A percentile compares a stretch with the other conserved stretches of the same genome.
These are phyloP conservation scores for Asterophora parasitica DNA, from an alignment of 768 basidiomycete genomes.

Conservation along the genomic window DNA sequence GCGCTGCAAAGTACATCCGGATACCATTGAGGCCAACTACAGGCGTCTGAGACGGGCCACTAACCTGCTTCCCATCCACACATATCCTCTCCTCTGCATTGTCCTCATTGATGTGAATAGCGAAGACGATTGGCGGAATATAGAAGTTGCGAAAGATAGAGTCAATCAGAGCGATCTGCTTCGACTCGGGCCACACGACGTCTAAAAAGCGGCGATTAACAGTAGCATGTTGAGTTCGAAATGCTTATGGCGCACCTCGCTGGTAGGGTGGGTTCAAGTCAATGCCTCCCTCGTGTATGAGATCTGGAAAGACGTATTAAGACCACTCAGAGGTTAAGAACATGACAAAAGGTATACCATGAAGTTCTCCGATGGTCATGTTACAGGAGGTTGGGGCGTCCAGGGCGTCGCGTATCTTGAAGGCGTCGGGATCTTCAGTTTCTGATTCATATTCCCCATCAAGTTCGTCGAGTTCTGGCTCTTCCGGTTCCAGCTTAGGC, in stretches of 20 bases:
- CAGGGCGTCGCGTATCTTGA: constrained; percentile 39
- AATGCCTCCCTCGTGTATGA: constrained; percentile 66
- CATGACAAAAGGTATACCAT: constrained; percentile 33
- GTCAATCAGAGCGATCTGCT: constrained; percentile 70
- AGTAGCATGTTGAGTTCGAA: not conserved
- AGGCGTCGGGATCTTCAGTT: constrained; percentile 34
- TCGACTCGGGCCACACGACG: constrained; percentile 69
- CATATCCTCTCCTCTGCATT: constrained; percentile 56
- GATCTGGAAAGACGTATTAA: constrained; percentile 28
- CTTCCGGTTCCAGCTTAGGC: constrained; percentile 17
- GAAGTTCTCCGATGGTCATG: constrained; percentile 41
- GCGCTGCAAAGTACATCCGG: constrained; percentile 36
- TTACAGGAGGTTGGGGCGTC: constrained; percentile 35
- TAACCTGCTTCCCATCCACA: constrained; percentile 82
- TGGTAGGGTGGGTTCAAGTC: constrained; percentile 72
- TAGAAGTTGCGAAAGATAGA: constrained; percentile 76
- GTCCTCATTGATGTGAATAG: constrained; percentile 44
- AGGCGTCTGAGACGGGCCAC: constrained; percentile 11
- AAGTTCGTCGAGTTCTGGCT: constrained; percentile 44
- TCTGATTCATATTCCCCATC: constrained; percentile 41
- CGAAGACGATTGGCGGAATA: constrained; percentile 77
- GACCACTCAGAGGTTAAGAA: not conserved
- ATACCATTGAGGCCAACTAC: no score
- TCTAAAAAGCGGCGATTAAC: constrained; percentile 36
- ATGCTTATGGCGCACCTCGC: constrained; percentile 42